phyloP scores from a whole-genome alignment of 1,284 basidiomycete genomes.

The Marasmius tenuissimus region DNA sequence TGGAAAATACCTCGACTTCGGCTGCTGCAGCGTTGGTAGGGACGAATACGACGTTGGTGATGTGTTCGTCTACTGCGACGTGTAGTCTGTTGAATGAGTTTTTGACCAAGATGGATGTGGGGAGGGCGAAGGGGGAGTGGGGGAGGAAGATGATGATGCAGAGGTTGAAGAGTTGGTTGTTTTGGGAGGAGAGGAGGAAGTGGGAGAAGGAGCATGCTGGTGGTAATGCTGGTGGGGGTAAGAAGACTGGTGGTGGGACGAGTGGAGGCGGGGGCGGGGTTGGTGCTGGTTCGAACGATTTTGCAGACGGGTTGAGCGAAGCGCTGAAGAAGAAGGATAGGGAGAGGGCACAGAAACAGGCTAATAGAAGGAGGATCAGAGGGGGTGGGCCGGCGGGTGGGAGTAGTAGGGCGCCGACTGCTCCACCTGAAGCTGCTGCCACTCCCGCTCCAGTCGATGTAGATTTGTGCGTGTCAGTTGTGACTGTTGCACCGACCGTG shows the following conservation, averaged over 20 bases:
- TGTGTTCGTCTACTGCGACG: conserved; percentile 84
- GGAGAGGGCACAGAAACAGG: conserved; percentile 51
- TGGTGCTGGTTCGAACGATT: background rate
- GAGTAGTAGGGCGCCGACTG: conserved; percentile 14
- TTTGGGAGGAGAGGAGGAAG: conserved; percentile 73
- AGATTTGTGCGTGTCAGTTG: conserved; percentile 8
- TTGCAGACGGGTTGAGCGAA: conserved; percentile 48
- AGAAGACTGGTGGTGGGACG: background rate
- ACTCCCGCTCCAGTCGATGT: background rate
- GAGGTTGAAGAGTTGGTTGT: conserved; percentile 72
- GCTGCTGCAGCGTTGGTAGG: conserved; percentile 49
- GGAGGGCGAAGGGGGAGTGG: conserved; percentile 55
- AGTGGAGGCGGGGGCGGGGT: background rate
- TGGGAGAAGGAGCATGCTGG: conserved; percentile 29
- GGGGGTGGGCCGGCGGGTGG: conserved; percentile 56
- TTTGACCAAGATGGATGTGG: conserved; percentile 63
- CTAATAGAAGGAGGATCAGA: conserved; percentile 60
- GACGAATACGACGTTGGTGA: conserved; percentile 80
- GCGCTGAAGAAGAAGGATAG: conserved; percentile 77
- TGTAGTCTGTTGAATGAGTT: conserved; percentile 80
- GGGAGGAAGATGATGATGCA: conserved; percentile 80
- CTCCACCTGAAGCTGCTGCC: conserved; percentile 12
- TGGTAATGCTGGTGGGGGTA: background rate
- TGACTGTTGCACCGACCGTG: background rate
- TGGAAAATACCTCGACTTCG: conserved; percentile 26